These are phyloP conservation scores for Phytophthora fragariae DNA, from an alignment of 352 stramenopile species.

Conservation along the genomic window DNA sequence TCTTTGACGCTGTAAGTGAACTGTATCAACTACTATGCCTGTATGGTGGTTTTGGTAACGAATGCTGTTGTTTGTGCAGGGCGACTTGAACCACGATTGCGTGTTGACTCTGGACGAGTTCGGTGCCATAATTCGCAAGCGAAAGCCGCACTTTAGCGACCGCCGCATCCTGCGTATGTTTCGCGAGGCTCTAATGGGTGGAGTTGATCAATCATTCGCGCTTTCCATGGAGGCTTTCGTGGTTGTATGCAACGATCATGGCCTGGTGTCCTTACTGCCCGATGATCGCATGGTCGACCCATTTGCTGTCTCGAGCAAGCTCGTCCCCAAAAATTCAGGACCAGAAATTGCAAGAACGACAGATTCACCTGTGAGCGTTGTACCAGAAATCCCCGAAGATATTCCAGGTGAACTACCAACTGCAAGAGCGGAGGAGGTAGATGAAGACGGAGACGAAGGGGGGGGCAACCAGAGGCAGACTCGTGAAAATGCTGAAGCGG, in stretches of 20 bases:
- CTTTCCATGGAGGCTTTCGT: conserved; percentile 79
- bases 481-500: neutral
- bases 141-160: conserved; percentile 69
- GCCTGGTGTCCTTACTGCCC: conserved; percentile 68
- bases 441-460: conserved; percentile 41
- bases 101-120: conserved; percentile 80
- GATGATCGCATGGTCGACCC: conserved; percentile 67
- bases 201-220: conserved; percentile 71
- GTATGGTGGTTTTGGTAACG: neutral
- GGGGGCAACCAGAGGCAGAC: conserved; percentile 5
- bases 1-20: conserved; percentile 61
- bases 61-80: conserved; percentile 28
- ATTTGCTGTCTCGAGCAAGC: conserved; percentile 29
- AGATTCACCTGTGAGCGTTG: neutral
- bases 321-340: neutral
- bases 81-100: conserved; percentile 76
- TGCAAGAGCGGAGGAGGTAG: conserved; percentile 55
- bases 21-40: neutral
- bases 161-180: conserved; percentile 82
- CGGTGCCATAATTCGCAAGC: conserved; percentile 61
- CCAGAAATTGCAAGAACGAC: neutral
- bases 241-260: conserved; percentile 74
- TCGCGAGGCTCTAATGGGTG: conserved; percentile 69
- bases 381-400: conserved; percentile 52
- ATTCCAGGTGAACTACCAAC: conserved; percentile 22